Conservation (phyloP, 208 protist species). For the Acanthamoeba sp. region DNA sequence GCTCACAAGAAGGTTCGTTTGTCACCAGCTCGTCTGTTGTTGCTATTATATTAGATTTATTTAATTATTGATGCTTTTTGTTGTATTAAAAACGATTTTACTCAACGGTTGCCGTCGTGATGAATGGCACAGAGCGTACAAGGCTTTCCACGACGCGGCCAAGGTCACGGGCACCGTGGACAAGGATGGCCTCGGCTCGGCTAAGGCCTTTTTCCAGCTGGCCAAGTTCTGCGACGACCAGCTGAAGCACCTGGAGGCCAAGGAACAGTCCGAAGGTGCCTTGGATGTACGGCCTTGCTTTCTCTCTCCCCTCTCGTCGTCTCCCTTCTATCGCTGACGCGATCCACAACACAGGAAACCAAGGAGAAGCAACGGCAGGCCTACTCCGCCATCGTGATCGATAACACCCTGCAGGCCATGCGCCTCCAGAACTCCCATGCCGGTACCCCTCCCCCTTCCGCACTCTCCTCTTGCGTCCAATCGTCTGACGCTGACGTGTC, state of each 20-base stretch:
- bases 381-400: slow-evolving; percentile 74
- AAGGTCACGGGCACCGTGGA: background rate
- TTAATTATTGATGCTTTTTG: no score
- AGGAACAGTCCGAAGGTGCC: background rate
- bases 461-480: background rate
- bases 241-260: slow-evolving; percentile 77
- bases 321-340: background rate
- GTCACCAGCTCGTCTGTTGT: no score
- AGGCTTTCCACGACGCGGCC: slow-evolving; percentile 71
- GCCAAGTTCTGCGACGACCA: slow-evolving; percentile 86
- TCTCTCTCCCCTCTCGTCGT: no score
- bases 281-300: slow-evolving; percentile 16
- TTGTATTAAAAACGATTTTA: no score
- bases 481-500: background rate
- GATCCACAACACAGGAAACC: slow-evolving; percentile 2
- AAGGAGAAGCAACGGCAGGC: slow-evolving; percentile 57
- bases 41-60: no score
- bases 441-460: background rate
- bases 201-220: slow-evolving; percentile 85
- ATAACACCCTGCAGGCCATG: slow-evolving; percentile 82
- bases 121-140: slow-evolving; percentile 13
- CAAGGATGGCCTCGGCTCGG: background rate
- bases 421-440: slow-evolving; percentile 59
- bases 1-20: slow-evolving; percentile 6
- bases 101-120: no score